phyloP scores from a whole-genome alignment of 257 asterid genomes.

The Fraxinus cuspidata region DNA sequence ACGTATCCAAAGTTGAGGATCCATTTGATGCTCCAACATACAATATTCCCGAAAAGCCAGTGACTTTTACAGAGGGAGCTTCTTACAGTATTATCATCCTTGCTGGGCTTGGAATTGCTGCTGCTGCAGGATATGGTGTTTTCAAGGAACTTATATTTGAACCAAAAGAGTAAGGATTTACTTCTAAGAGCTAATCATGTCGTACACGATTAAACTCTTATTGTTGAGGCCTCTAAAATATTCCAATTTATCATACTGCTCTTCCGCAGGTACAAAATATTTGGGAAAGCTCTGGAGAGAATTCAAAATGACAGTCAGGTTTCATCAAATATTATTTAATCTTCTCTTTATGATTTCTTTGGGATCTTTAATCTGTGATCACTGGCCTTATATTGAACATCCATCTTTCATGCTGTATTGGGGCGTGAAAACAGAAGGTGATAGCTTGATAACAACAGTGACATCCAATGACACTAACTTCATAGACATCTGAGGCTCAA shows the following conservation, averaged over 20 bases:
- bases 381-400: neutral
- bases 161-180: slow-evolving; percentile 57
- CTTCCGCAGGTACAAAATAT: slow-evolving; percentile 52
- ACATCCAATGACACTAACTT: neutral
- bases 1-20: slow-evolving; percentile 51
- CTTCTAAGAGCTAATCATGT: neutral
- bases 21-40: slow-evolving; percentile 70
- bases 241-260: neutral
- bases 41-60: slow-evolving; percentile 64
- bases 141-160: slow-evolving; percentile 58
- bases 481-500: neutral
- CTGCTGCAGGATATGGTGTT: slow-evolving; percentile 64
- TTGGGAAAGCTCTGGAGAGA: slow-evolving; percentile 62
- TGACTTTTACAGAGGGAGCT: slow-evolving; percentile 67
- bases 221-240: neutral
- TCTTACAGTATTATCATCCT: slow-evolving; percentile 57
- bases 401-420: neutral
- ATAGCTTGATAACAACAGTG: neutral
- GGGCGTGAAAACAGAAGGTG: neutral
- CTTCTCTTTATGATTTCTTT: neutral
- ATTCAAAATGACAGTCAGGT: slow-evolving; percentile 64
- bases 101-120: slow-evolving; percentile 63
- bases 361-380: neutral
- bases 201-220: neutral
- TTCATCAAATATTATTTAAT: slow-evolving; percentile 21